These are phyloP conservation scores for Penicillium sp. DNA, from an alignment of 2,329 filamentous ascomycete genomes.

Conservation along the genomic window DNA sequence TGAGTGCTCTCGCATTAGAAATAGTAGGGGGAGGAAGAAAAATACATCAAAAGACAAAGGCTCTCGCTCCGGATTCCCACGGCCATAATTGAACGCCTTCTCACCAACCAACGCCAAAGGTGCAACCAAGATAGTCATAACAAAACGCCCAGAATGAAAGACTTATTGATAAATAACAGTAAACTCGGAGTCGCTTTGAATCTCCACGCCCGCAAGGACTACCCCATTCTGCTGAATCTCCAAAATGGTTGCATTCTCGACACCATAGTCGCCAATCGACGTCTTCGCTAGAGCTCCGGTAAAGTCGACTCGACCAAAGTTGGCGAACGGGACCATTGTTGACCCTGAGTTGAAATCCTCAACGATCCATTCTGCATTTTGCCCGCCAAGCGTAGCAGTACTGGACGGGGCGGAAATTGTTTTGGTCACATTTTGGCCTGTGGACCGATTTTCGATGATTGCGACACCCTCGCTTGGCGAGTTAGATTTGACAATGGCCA, in stretches of 20 bases:
- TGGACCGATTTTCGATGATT: constrained; percentile 49
- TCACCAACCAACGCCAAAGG: neutral
- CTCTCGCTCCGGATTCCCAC: too few species aligned
- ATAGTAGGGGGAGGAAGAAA: too few species aligned
- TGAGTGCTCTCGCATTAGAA: too few species aligned
- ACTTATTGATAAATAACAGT: constrained; percentile 19
- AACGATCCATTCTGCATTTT: constrained; percentile 60
- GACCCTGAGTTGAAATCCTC: constrained; percentile 46
- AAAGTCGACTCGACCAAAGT: constrained; percentile 44
- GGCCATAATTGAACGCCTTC: too few species aligned
- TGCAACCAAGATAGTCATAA: neutral
- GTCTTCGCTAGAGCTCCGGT: constrained; percentile 27
- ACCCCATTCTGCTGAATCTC: constrained; percentile 43
- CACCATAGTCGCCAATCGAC: constrained; percentile 20
- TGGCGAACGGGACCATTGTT: constrained; percentile 40
- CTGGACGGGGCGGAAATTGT: constrained; percentile 42
- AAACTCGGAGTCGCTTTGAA: constrained; percentile 23
- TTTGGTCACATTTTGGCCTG: constrained; percentile 49
- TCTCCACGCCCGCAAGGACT: constrained; percentile 27
- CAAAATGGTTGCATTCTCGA: constrained; percentile 39
- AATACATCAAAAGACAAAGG: too few species aligned
- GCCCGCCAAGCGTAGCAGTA: constrained; percentile 44
- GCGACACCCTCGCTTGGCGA: constrained; percentile 42
- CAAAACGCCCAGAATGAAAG: neutral
- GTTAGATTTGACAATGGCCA: constrained; percentile 33